Evolutionary conservation across 257 asterid genomes (phyloP).

Genomic region (Primulina tabacum): DNA sequence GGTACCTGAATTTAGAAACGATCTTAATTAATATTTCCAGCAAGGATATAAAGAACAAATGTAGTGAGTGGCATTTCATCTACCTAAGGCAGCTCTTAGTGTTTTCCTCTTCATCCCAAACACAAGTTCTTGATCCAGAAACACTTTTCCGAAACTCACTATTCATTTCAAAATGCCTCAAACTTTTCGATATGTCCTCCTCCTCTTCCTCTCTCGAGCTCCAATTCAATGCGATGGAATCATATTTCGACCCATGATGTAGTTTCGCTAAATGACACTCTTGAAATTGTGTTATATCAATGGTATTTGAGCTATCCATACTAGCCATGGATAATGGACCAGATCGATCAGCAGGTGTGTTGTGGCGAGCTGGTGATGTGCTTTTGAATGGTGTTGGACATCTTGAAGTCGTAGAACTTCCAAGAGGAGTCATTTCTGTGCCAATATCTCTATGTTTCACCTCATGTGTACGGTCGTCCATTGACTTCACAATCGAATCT

Average conservation of each 20-base stretch:
- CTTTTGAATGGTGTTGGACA: slow-evolving; percentile 86
- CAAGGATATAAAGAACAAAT: not conserved
- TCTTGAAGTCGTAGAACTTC: slow-evolving; percentile 87
- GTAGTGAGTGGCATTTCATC: not conserved
- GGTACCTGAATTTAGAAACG: slow-evolving; percentile 51
- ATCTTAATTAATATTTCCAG: slow-evolving; percentile 3
- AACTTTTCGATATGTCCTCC: slow-evolving; percentile 93
- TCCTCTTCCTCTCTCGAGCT: slow-evolving; percentile 96
- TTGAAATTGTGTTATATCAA: slow-evolving; percentile 61
- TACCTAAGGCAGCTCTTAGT: slow-evolving; percentile 82
- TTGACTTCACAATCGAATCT: slow-evolving; percentile 32
- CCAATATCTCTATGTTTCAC: slow-evolving; percentile 78
- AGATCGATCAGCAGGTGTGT: slow-evolving; percentile 79
- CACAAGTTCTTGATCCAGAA: slow-evolving; percentile 49
- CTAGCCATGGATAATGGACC: slow-evolving; percentile 56
- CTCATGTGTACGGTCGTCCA: slow-evolving; percentile 32
- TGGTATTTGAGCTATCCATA: slow-evolving; percentile 32
- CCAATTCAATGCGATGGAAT: slow-evolving; percentile 66
- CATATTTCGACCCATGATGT: slow-evolving; percentile 49
- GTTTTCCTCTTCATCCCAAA: slow-evolving; percentile 87
- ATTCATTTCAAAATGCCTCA: slow-evolving; percentile 87
- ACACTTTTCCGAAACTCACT: slow-evolving; percentile 56
- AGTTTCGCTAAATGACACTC: slow-evolving; percentile 84
- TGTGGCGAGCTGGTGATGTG: slow-evolving; percentile 81
- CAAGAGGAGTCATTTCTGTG: slow-evolving; percentile 97